Evolutionary conservation across 768 basidiomycete genomes (phyloP), one percentile per base, ranked within the genome.

Genomic region (Trametes villosa): DNA sequence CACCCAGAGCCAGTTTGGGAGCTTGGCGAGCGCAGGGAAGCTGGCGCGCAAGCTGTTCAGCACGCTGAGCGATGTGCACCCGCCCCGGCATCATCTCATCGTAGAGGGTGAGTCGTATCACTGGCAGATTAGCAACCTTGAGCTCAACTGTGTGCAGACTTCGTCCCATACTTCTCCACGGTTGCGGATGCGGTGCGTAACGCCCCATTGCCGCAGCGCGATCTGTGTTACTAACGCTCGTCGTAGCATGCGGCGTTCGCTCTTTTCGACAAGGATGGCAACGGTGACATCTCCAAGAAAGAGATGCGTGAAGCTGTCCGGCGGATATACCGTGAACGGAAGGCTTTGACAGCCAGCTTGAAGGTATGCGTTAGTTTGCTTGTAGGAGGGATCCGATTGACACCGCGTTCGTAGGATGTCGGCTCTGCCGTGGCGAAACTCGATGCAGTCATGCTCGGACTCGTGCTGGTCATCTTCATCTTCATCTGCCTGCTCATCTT

Each of bases 231-330:
- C n/a, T n/a, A n/a, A n/a, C n/a, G n/a, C n/a, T n/a, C n/a, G n/a
- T n/a, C n/a, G n/a, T 68, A 89, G 85, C 83, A 87, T 57, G 83
- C 81, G 27, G 88, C 87, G 11, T 92, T 92, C 63, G 74, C 77
- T 13, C 63, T 91, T 7, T 92, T 92, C 61, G 91, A 92, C 69
- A 88, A 86, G 69, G 91, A 92, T 70, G 86, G 81, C n/a, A 93
- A 93, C 67, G 91, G 90, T 11, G 91, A 92, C 65, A 88, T 92
- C 47, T 81, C 79, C 2, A 91, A 86, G 70, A 78, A 76, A 20
- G 91, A 93, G 72, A 93, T 92, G 89, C 82, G 91, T 33, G 88
- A 90, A 67, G 88, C 88, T 1, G 91, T 93, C 8, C 88, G 89
- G 63, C 77, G 89, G 36, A 91, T 92, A 45, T 93, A 93, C 68